Evolutionary conservation across 78 protist genomes (phyloP), one percentile per base, ranked within the genome.

Genomic region (Dictyostelium citrinum): DNA sequence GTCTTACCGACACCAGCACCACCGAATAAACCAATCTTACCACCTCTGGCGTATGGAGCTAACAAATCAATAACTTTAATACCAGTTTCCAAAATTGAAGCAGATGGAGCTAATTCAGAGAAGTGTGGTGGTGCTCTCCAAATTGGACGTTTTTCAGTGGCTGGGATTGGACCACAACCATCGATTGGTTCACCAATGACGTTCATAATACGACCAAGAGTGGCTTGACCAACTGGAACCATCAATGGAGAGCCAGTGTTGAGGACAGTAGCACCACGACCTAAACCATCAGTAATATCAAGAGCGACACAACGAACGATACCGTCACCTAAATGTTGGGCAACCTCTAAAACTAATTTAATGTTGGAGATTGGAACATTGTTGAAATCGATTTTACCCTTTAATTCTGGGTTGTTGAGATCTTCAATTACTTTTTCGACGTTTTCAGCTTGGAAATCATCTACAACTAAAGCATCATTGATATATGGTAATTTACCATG

Each of bases 11-110:
- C 99, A 95, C 99, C 99, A 83, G 99, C 99, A 88, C 99, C 99
- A 71, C 99, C 99, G 95, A 99, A 99, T 41, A 99, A 98, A 64
- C 99, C 99, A 76, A 99, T 98, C 98, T 99, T 99, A 49, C 99
- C 99, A 43, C 99, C 99, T 91, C 96, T 96, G 49, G 98, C 97
- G 97, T 98, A 99, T 43, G 99, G 99, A 83, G 98, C 98, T 9
- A 99, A 95, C 37, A 98, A 90, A 82, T 99, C 99, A 82, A 99
- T 97, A 80, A 98, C 99, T 98, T 99, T 99, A 97, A 99, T 98
- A 81, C 99, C 99, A n/a, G 99, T 99, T 41, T 90, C 97, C 76
- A 98, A 95, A 39, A 99, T 97, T 91, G 96, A 96, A n/a, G 95
- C 93, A 83, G 96, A 91, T 80, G 97, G 95, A 41, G 97, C 90